Conservation (phyloP, 768 basidiomycete species). For the Nevesoporus exiguus region DNA sequence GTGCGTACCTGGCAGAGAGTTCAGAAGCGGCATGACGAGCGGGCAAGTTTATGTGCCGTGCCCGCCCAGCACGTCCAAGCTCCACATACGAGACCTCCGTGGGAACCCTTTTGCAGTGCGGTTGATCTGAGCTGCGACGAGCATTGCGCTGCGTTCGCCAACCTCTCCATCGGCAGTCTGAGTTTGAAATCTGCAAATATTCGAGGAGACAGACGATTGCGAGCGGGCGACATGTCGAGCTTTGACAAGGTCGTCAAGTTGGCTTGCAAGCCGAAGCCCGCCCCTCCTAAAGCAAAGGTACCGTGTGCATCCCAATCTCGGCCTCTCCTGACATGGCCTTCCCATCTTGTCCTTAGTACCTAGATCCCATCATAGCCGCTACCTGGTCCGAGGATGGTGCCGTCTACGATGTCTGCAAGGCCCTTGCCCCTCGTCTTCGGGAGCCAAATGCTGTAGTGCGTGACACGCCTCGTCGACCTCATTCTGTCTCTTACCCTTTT, state of each 20-base stretch:
- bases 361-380: constrained; percentile 93
- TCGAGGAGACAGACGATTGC: neutral
- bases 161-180: constrained; percentile 6
- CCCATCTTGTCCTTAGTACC: constrained; percentile 54
- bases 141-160: too few relatives aligned
- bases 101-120: neutral
- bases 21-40: constrained; percentile 11
- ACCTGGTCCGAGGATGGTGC: constrained; percentile 97
- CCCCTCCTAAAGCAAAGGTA: constrained; percentile 94
- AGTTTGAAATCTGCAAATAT: constrained; percentile 27
- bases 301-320: constrained; percentile 7
- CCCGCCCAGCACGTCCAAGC: too few relatives aligned
- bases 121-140: too few relatives aligned
- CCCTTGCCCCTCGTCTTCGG: constrained; percentile 76
- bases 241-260: constrained; percentile 92
- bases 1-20: neutral
- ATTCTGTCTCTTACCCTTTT: neutral
- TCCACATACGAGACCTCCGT: neutral
- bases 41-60: too few relatives aligned
- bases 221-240: constrained; percentile 52
- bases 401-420: constrained; percentile 88
- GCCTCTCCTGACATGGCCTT: neutral
- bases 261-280: constrained; percentile 96
- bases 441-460: constrained; percentile 91
- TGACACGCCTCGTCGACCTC: constrained; percentile 3